A percentile compares a stretch with the other conserved stretches of the same genome.
These are phyloP conservation scores for Arthrobotrys conoides DNA, from an alignment of 2,329 filamentous ascomycete genomes.

Conservation along the genomic window DNA sequence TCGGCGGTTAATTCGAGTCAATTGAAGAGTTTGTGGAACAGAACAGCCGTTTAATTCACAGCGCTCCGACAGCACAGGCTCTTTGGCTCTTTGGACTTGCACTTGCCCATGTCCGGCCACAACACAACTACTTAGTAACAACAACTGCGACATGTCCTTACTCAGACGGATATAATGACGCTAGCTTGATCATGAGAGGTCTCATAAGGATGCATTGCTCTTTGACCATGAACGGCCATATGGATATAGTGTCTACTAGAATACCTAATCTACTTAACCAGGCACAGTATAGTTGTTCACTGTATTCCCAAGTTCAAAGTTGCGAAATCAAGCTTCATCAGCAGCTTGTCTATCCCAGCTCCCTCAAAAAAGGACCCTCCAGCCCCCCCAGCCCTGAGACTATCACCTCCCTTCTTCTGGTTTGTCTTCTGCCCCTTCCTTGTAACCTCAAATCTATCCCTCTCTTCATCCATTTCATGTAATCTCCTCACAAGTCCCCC, in stretches of 20 bases:
- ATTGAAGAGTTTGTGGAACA: constrained; percentile 36
- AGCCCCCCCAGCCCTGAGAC: constrained; percentile 35
- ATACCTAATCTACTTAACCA: too few species aligned
- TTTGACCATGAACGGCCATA: neutral
- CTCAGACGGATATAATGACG: too few species aligned
- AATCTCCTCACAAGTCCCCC: constrained; percentile 62
- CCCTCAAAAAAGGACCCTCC: constrained; percentile 56
- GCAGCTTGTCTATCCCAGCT: constrained; percentile 63
- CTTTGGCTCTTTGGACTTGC: neutral
- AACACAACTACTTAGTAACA: too few species aligned
- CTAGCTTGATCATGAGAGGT: too few species aligned
- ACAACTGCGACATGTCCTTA: too few species aligned
- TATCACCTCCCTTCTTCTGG: constrained; percentile 34
- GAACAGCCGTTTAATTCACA: neutral
- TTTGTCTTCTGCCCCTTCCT: constrained; percentile 43
- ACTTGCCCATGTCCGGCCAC: neutral
- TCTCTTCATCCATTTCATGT: constrained; percentile 64
- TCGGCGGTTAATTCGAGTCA: constrained; percentile 46
- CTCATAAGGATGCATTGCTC: too few species aligned
- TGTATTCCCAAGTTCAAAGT: constrained; percentile 47
- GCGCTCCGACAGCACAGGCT: neutral
- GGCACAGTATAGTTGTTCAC: neutral
- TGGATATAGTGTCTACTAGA: neutral
- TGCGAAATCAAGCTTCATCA: constrained; percentile 64
- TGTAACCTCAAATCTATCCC: constrained; percentile 60